Evolutionary conservation across 768 basidiomycete species (phyloP).

Genomic region (Neoboletus subvelutipes): DNA sequence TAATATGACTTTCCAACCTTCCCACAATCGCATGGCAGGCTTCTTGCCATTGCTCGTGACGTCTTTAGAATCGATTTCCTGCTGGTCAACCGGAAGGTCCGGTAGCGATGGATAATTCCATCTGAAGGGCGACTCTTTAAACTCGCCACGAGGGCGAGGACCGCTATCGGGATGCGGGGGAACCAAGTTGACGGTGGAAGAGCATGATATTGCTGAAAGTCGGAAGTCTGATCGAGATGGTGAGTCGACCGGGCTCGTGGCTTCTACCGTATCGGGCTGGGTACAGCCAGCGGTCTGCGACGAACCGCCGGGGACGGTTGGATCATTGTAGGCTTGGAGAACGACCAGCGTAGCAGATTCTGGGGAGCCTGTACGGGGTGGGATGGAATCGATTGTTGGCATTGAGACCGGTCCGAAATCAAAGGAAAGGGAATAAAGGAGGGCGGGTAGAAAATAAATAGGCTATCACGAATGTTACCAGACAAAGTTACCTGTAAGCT

Average conservation of each 20-base stretch:
- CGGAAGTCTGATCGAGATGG: slow-evolving; percentile 22
- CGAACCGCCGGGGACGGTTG: background rate
- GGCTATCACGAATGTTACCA: slow-evolving; percentile 1
- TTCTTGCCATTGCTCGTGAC: slow-evolving; percentile 1
- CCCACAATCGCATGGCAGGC: slow-evolving; percentile 29
- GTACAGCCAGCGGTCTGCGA: background rate
- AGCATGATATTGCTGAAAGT: slow-evolving; percentile 25
- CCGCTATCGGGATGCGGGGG: slow-evolving; percentile 13
- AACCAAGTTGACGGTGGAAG: slow-evolving; percentile 25
- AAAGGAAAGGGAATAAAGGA: slow-evolving; percentile 3
- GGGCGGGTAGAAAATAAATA: slow-evolving; percentile 21
- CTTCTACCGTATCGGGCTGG: slow-evolving; percentile 3
- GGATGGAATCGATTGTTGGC: slow-evolving; percentile 7
- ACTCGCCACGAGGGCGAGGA: slow-evolving; percentile 18
- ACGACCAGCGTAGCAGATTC: slow-evolving; percentile 33
- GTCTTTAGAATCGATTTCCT: background rate
- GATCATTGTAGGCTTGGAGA: slow-evolving; percentile 24
- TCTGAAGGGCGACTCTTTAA: slow-evolving; percentile 30
- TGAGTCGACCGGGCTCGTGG: slow-evolving; percentile 10
- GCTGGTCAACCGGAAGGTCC: slow-evolving; percentile 16
- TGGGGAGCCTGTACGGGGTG: slow-evolving; percentile 18
- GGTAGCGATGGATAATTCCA: slow-evolving; percentile 31
- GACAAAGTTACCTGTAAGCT: background rate
- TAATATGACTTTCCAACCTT: slow-evolving; percentile 56
- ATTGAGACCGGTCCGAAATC: slow-evolving; percentile 10